A percentile compares a stretch with the other conserved stretches of the same genome.
Evolutionary conservation across 2,329 filamentous ascomycete species (phyloP).

Genomic region (Penicillium sp.): DNA sequence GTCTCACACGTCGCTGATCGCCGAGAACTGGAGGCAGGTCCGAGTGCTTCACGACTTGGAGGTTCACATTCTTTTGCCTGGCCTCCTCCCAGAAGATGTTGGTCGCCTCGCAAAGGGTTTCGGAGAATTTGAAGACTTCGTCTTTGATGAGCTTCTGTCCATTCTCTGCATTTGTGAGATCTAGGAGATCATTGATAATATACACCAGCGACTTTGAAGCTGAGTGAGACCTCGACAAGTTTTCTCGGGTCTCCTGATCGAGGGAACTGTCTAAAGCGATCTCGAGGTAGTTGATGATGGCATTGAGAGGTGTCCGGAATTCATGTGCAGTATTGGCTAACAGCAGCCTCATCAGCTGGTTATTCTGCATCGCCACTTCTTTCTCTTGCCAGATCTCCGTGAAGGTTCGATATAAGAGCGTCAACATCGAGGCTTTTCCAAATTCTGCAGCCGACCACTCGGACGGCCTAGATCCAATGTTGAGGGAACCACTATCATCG

Average conservation of each 20-base stretch:
- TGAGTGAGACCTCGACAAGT: conserved; percentile 78
- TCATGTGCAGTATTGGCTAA: conserved; percentile 88
- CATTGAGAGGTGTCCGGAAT: conserved; percentile 83
- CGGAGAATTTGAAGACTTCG: conserved; percentile 71
- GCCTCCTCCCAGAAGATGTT: conserved; percentile 75
- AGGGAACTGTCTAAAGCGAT: conserved; percentile 79
- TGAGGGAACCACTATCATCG: not conserved
- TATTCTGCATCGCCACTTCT: conserved; percentile 77
- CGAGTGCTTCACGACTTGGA: conserved; percentile 67
- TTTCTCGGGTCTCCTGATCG: conserved; percentile 79
- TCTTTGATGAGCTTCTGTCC: conserved; percentile 76
- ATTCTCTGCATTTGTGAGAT: conserved; percentile 83
- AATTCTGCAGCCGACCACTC: conserved; percentile 88
- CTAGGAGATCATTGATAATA: conserved; percentile 86
- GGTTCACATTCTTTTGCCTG: conserved; percentile 70
- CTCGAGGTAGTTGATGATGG: conserved; percentile 93
- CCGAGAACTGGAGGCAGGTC: conserved; percentile 74
- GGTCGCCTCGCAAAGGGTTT: conserved; percentile 72
- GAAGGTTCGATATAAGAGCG: conserved; percentile 81
- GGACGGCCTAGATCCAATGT: conserved; percentile 57
- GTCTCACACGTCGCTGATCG: conserved; percentile 75
- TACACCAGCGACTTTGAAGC: conserved; percentile 89
- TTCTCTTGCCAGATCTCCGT: conserved; percentile 92
- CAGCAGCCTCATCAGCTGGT: conserved; percentile 73
- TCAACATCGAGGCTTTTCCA: conserved; percentile 82